Percentiles rank a stretch among this genome's conserved stretches.
Evolutionary conservation across 495 filamentous ascomycete species (phyloP).

Genomic region (Penicillium canariense): DNA sequence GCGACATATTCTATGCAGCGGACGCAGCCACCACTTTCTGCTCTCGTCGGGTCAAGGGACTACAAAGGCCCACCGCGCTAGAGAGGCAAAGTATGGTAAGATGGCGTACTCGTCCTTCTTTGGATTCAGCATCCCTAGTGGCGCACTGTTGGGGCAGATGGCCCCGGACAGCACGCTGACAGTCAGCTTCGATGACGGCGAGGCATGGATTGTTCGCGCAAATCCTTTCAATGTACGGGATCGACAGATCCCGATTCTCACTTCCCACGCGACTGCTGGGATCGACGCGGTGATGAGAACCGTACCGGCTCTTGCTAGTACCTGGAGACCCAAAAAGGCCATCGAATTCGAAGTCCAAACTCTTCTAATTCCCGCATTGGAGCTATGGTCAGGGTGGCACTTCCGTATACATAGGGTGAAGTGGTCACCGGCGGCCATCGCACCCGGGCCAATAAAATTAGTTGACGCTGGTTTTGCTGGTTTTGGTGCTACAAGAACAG

Average conservation of each 20-base stretch:
- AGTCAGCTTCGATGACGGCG: constrained; percentile 1
- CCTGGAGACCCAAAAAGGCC: constrained; percentile 1
- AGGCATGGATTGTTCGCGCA: neutral
- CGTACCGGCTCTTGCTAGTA: neutral
- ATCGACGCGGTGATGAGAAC: neutral
- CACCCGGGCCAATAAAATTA: neutral
- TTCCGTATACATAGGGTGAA: constrained; percentile 4
- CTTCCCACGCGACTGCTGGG: neutral
- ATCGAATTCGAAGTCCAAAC: neutral
- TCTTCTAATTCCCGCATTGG: constrained; percentile 1
- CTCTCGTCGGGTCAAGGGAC: neutral
- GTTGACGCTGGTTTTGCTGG: neutral
- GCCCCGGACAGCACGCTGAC: constrained; percentile 3
- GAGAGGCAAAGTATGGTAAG: constrained; percentile 7
- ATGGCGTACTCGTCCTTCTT: constrained; percentile 4
- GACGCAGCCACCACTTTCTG: constrained; percentile 4
- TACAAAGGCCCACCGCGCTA: neutral
- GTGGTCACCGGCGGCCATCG: neutral
- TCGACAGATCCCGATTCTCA: neutral
- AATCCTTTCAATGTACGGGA: neutral
- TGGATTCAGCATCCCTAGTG: constrained; percentile 4
- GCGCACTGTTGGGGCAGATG: neutral
- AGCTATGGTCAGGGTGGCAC: constrained; percentile 4
- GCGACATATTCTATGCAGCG: neutral
- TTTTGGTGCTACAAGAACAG: neutral